A percentile compares a stretch with the other conserved stretches of the same genome.
Evolutionary conservation across 352 stramenopile genomes (phyloP).

Genomic region (Phytophthora meadii): DNA sequence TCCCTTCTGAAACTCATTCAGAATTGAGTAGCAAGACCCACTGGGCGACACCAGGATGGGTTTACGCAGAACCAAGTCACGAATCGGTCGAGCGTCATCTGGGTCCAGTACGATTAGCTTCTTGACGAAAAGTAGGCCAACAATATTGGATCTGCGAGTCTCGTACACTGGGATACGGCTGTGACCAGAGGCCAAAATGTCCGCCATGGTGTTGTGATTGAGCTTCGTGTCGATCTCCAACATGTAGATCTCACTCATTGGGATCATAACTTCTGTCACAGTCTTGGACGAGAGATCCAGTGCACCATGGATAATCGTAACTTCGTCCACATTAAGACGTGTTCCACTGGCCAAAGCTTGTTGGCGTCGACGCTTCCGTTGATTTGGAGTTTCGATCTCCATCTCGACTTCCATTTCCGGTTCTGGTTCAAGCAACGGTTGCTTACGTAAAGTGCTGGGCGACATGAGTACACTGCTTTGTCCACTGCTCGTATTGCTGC

Average conservation of each 20-base stretch:
- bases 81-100: slow-evolving; percentile 68
- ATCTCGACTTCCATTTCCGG: slow-evolving; percentile 21
- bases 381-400: slow-evolving; percentile 25
- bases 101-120: slow-evolving; percentile 92
- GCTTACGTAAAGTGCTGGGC: slow-evolving; percentile 26
- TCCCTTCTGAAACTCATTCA: slow-evolving; percentile 94
- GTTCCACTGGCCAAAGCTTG: slow-evolving; percentile 46
- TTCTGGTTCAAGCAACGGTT: slow-evolving; percentile 35
- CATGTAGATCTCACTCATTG: slow-evolving; percentile 87
- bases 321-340: slow-evolving; percentile 85
- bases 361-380: slow-evolving; percentile 34
- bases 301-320: slow-evolving; percentile 93
- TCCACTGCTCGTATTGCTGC: slow-evolving; percentile 20
- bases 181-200: slow-evolving; percentile 89
- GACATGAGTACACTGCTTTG: slow-evolving; percentile 32
- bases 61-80: slow-evolving; percentile 70
- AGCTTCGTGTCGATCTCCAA: slow-evolving; percentile 84
- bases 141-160: slow-evolving; percentile 73
- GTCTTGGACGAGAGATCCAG: slow-evolving; percentile 89
- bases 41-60: slow-evolving; percentile 85
- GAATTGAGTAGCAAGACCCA: slow-evolving; percentile 86
- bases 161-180: slow-evolving; percentile 92
- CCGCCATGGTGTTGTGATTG: slow-evolving; percentile 69
- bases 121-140: slow-evolving; percentile 90
- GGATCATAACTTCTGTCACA: slow-evolving; percentile 90